Evolutionary conservation across 495 filamentous ascomycete species (phyloP).

Genomic region (Aspergillus hancockii): DNA sequence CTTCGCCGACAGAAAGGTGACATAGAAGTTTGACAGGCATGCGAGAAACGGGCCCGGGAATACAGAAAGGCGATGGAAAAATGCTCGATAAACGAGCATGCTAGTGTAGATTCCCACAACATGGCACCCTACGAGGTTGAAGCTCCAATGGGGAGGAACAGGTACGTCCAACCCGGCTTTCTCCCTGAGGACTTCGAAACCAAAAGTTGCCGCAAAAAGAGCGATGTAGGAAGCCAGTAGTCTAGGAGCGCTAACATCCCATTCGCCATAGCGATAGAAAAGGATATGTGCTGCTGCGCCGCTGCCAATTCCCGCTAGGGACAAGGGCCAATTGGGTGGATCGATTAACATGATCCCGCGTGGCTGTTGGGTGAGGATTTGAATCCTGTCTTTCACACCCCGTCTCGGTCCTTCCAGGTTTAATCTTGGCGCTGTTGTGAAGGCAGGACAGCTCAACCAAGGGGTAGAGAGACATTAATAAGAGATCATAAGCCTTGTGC

Average conservation of each 20-base stretch:
- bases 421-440: no score
- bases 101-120: constrained; percentile 25
- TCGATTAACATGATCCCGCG: not conserved
- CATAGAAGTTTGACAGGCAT: constrained; percentile 34
- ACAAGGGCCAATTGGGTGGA: not conserved
- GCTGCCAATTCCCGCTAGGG: not conserved
- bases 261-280: constrained; percentile 1
- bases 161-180: not conserved
- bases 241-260: not conserved
- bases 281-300: not conserved
- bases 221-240: not conserved
- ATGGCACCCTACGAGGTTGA: not conserved
- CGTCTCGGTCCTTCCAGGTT: no score
- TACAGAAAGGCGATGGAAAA: constrained; percentile 32
- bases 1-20: constrained; percentile 16
- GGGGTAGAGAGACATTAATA: no score
- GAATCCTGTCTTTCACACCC: no score
- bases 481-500: no score
- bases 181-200: not conserved
- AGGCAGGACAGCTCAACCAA: no score
- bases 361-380: no score
- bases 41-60: constrained; percentile 43
- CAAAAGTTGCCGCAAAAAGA: not conserved
- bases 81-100: constrained; percentile 36
- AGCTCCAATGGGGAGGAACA: not conserved